A percentile compares a stretch with the other conserved stretches of the same genome.
These are phyloP conservation scores for Chlamydomonas eustigma DNA, from an alignment of 139 green algal genomes.

Conservation along the genomic window DNA sequence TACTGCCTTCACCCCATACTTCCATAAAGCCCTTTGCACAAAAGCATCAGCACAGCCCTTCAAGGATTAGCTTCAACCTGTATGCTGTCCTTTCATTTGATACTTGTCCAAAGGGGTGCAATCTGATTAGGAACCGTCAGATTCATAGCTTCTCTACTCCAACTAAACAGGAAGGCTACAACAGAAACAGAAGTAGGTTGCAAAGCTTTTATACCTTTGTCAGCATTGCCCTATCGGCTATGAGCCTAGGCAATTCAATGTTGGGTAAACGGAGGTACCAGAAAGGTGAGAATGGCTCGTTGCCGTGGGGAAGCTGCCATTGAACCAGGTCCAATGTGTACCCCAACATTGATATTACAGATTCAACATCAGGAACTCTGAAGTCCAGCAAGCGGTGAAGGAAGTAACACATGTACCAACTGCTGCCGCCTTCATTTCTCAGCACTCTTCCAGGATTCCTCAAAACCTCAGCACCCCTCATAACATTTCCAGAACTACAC, in stretches of 20 bases:
- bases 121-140: too few species aligned
- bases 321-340: slow-evolving; percentile 20
- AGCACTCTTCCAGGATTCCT: not conserved
- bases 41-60: not conserved
- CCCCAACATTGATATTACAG: slow-evolving; percentile 44
- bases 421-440: not conserved
- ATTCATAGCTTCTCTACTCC: too few species aligned
- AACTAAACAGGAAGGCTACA: too few species aligned
- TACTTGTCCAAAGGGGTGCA: too few species aligned
- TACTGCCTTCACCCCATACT: slow-evolving; percentile 74
- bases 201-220: too few species aligned
- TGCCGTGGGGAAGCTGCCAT: slow-evolving; percentile 32
- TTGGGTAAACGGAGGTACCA: slow-evolving; percentile 50
- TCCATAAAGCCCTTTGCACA: slow-evolving; percentile 44
- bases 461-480: not conserved
- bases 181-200: too few species aligned
- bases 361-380: slow-evolving; percentile 57
- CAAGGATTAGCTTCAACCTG: slow-evolving; percentile 6
- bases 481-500: too few species aligned
- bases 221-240: slow-evolving; percentile 28
- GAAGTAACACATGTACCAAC: slow-evolving; percentile 43
- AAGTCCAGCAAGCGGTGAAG: slow-evolving; percentile 67
- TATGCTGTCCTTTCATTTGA: too few species aligned
- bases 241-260: slow-evolving; percentile 32
- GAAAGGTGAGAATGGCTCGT: slow-evolving; percentile 24